These are phyloP conservation scores for Phylloporus rhodoxanthus DNA, from an alignment of 768 basidiomycete species.

Conservation along the genomic window DNA sequence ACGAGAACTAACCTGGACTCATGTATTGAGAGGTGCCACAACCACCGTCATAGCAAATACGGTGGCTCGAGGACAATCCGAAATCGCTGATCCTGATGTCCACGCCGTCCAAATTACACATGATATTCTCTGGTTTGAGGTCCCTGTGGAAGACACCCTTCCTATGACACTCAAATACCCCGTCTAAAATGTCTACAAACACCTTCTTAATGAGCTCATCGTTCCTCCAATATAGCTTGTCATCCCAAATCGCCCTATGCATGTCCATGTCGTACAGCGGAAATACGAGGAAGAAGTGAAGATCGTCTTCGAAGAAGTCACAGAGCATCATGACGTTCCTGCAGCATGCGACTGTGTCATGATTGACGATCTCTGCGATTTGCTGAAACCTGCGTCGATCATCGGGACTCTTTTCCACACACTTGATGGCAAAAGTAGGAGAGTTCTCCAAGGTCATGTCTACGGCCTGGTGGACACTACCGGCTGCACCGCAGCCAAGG, in stretches of 20 bases:
- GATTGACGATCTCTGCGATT: conserved; percentile 58
- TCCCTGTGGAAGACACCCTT: conserved; percentile 76
- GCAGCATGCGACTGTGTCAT: conserved; percentile 37
- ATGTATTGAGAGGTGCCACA: conserved; percentile 61
- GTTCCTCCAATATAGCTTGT: conserved; percentile 48
- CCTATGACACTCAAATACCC: conserved; percentile 67
- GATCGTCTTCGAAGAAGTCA: conserved; percentile 50
- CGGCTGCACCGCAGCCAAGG: conserved; percentile 72
- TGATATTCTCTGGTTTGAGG: conserved; percentile 80
- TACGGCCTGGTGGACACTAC: conserved; percentile 70
- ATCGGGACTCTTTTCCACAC: conserved; percentile 48
- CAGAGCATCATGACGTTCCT: conserved; percentile 64
- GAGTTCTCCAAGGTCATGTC: conserved; percentile 39
- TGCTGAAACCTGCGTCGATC: conserved; percentile 55
- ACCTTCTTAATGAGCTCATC: conserved; percentile 55
- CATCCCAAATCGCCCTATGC: conserved; percentile 49
- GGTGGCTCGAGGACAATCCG: conserved; percentile 53
- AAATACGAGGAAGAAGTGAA: conserved; percentile 61
- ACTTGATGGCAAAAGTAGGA: conserved; percentile 66
- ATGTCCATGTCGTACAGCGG: conserved; percentile 62
- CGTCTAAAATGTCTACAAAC: conserved; percentile 75
- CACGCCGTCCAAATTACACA: conserved; percentile 51
- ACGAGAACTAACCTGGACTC: conserved; percentile 58
- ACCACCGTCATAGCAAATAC: conserved; percentile 43
- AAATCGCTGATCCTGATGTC: conserved; percentile 69